Evolutionary conservation across 2,329 filamentous ascomycete species (phyloP).

Genomic region (Talaromyces sp.): DNA sequence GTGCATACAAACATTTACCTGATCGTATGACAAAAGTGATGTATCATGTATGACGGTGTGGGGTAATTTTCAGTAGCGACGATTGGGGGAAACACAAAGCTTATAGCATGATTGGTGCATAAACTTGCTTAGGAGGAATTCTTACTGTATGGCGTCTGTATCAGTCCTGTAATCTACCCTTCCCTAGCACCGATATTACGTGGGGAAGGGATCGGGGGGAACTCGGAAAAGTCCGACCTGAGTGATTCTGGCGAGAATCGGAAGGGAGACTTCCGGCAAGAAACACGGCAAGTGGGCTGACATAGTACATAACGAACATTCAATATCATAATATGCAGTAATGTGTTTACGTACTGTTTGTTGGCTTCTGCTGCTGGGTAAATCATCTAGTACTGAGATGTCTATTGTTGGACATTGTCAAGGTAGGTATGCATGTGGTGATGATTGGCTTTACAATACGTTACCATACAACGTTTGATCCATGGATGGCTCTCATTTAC

Average conservation of each 20-base stretch:
- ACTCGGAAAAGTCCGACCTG: background rate
- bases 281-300: background rate
- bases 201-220: background rate
- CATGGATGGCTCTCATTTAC: background rate
- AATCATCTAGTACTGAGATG: background rate
- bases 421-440: background rate
- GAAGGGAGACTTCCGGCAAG: background rate
- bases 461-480: background rate
- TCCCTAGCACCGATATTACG: background rate
- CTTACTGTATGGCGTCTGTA: background rate
- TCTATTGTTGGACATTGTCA: background rate
- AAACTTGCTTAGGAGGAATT: background rate
- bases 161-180: background rate
- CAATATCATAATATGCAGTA: background rate
- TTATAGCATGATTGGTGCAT: background rate
- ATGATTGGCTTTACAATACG: background rate
- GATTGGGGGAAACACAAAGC: background rate
- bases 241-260: slow-evolving; percentile 9
- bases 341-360: background rate
- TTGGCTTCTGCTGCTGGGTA: background rate
- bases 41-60: background rate
- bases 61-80: background rate
- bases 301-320: background rate
- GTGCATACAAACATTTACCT: background rate
- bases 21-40: slow-evolving; percentile 1